These are phyloP conservation scores for Ballota nigra DNA, from an alignment of 257 asterid genomes.

Conservation along the genomic window DNA sequence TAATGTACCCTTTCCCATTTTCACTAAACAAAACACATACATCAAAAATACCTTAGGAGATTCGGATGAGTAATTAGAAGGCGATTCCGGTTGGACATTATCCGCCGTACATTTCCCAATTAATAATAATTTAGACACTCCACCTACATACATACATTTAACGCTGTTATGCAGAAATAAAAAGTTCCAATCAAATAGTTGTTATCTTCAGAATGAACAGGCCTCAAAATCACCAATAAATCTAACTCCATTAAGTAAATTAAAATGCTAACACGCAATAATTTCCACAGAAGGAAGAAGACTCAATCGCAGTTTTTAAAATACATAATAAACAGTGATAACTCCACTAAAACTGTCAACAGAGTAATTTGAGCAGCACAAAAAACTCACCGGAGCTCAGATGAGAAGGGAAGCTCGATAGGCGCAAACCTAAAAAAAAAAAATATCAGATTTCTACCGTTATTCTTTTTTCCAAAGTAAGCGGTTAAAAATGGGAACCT, in stretches of 20 bases:
- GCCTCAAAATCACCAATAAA: background rate
- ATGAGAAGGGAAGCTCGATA: conserved; percentile 17
- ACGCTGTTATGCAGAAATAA: background rate
- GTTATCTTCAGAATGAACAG: background rate
- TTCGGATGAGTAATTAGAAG: conserved; percentile 31
- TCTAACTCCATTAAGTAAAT: conserved; percentile 11
- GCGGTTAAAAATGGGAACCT: conserved; percentile 26
- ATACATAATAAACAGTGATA: too few species aligned
- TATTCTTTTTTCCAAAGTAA: background rate
- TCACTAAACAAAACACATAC: conserved; percentile 7
- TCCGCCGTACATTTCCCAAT: conserved; percentile 39
- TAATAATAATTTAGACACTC: conserved; percentile 25
- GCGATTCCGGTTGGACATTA: conserved; percentile 30
- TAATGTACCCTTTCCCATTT: background rate
- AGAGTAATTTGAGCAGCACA: background rate
- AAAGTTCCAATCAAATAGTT: background rate
- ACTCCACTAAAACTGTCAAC: background rate
- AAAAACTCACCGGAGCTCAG: conserved; percentile 30
- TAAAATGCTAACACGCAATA: background rate
- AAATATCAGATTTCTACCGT: background rate
- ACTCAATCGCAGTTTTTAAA: background rate
- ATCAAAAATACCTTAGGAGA: conserved; percentile 39
- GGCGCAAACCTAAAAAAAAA: conserved; percentile 24
- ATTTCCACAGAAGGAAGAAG: background rate
- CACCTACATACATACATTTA: conserved; percentile 46